Conservation (phyloP, 164 flowering plant genomes). For the Liriodendron chinense region DNA sequence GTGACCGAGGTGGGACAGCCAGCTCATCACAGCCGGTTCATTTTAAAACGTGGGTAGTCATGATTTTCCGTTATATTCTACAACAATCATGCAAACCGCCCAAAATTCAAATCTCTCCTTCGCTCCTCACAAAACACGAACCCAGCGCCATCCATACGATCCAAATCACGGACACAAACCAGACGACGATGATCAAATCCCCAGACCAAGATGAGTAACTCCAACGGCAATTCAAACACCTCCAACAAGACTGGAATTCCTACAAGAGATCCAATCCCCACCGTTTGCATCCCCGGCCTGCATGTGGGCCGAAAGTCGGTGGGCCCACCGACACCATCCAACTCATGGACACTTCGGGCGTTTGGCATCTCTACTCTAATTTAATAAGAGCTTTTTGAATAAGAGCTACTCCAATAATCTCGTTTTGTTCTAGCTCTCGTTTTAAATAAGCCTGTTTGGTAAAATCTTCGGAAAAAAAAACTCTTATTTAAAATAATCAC, state of each 20-base stretch:
- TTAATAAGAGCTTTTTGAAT: too few relatives aligned
- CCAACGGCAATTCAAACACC: slow-evolving; percentile 17
- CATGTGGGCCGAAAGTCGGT: not conserved
- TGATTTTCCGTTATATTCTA: not conserved
- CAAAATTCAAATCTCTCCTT: not conserved
- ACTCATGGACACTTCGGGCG: slow-evolving; percentile 16
- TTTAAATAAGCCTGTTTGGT: too few relatives aligned
- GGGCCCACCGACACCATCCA: not conserved
- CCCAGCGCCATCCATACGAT: not conserved
- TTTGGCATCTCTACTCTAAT: too few relatives aligned
- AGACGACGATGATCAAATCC: not conserved
- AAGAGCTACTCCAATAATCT: too few relatives aligned
- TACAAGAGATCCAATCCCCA: slow-evolving; percentile 18
- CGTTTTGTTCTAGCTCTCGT: too few relatives aligned
- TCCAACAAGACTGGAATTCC: slow-evolving; percentile 35
- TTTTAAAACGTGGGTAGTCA: not conserved
- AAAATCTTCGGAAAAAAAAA: too few relatives aligned
- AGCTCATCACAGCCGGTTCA: too few relatives aligned
- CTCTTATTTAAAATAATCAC: too few relatives aligned
- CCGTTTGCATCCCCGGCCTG: not conserved
- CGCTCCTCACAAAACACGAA: not conserved
- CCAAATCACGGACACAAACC: not conserved
- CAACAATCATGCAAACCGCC: not conserved
- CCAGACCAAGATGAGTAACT: slow-evolving; percentile 13
- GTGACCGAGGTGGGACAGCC: too few relatives aligned